A percentile compares a stretch with the other conserved stretches of the same genome.
Evolutionary conservation across 2,329 filamentous ascomycete genomes (phyloP).

Genomic region (Beauveria caledonica): DNA sequence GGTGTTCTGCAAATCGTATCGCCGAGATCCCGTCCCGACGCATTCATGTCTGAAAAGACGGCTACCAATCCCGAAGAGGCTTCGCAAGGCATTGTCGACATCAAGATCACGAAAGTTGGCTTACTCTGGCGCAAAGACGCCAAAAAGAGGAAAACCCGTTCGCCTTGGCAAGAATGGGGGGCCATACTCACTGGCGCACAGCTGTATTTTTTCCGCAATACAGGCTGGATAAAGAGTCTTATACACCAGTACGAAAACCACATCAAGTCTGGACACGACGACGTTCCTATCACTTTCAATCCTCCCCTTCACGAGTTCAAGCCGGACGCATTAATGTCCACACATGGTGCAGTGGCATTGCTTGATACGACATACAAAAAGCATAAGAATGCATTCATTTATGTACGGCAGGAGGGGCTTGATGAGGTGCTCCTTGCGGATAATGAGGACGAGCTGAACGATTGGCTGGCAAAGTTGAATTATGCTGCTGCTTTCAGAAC

Average conservation of each 20-base stretch:
- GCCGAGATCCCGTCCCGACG: constrained; percentile 83
- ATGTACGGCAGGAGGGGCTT: constrained; percentile 75
- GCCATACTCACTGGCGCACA: constrained; percentile 94
- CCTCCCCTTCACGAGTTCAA: constrained; percentile 89
- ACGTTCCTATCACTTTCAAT: constrained; percentile 76
- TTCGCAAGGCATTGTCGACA: constrained; percentile 88
- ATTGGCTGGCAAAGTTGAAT: constrained; percentile 94
- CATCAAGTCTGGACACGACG: constrained; percentile 66
- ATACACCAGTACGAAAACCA: constrained; percentile 84
- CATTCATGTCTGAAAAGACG: constrained; percentile 85
- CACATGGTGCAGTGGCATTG: constrained; percentile 83
- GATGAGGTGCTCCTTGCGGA: constrained; percentile 91
- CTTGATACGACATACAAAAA: constrained; percentile 82
- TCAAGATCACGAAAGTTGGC: constrained; percentile 95
- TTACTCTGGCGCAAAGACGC: constrained; percentile 88
- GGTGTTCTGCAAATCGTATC: constrained; percentile 93
- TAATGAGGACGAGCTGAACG: constrained; percentile 84
- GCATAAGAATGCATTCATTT: constrained; percentile 91
- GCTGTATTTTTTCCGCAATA: constrained; percentile 92
- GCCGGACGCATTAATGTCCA: constrained; percentile 87
- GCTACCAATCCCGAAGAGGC: constrained; percentile 78
- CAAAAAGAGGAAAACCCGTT: constrained; percentile 89
- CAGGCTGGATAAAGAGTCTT: constrained; percentile 82
- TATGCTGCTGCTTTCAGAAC: constrained; percentile 93
- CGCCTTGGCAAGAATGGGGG: constrained; percentile 98